Conservation (phyloP, 1,284 basidiomycete species). For the Pascua sp. region DNA sequence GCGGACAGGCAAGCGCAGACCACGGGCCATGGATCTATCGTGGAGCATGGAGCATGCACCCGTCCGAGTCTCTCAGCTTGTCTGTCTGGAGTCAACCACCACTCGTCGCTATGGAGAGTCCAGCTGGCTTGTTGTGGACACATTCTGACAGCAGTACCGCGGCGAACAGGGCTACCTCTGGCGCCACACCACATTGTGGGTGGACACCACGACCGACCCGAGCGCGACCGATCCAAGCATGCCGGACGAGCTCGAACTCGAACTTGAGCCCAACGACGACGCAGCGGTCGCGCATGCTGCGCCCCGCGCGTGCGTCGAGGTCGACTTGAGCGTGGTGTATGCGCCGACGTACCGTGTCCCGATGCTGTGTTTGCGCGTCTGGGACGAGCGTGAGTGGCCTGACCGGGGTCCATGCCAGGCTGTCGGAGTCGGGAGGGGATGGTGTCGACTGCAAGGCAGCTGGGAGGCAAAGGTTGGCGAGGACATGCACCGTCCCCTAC, state of each 20-base stretch:
- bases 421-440: not conserved
- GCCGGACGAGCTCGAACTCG: not conserved
- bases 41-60: too few species aligned
- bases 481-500: too few species aligned
- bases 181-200: conserved; percentile 11
- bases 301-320: conserved; percentile 8
- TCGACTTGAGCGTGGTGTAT: conserved; percentile 28
- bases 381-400: conserved; percentile 36
- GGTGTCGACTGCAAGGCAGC: not conserved
- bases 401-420: too few species aligned
- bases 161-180: conserved; percentile 27
- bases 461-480: not conserved
- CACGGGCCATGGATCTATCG: too few species aligned
- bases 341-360: conserved; percentile 31
- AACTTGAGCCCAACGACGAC: conserved; percentile 13
- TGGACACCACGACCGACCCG: not conserved
- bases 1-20: not conserved
- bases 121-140: too few species aligned
- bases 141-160: conserved; percentile 15
- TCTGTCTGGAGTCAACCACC: too few species aligned
- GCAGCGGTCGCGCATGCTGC: conserved; percentile 2
- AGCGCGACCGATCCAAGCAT: not conserved
- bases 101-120: too few species aligned
- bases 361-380: conserved; percentile 31
- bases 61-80: too few species aligned